These are phyloP conservation scores for Sophora flavescens DNA, from an alignment of 306 rosid genomes.

Conservation along the genomic window DNA sequence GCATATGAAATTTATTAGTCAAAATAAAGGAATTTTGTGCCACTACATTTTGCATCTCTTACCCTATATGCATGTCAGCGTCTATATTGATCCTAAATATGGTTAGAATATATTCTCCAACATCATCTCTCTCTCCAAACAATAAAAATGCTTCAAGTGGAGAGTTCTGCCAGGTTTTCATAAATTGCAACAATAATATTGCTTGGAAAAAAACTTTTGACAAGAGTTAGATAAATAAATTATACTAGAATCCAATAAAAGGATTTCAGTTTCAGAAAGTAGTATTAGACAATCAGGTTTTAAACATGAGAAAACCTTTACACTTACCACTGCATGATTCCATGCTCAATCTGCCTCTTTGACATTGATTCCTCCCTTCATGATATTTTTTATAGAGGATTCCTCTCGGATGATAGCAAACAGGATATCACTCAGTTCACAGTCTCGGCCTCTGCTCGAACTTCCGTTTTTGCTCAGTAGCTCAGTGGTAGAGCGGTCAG, in stretches of 20 bases:
- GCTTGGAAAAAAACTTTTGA: background rate
- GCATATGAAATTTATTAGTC: background rate
- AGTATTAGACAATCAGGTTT: background rate
- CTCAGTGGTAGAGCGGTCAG: too few species aligned
- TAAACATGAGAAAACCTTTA: background rate
- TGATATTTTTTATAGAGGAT: background rate
- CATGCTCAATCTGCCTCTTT: background rate
- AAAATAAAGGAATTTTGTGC: background rate
- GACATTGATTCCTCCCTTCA: background rate
- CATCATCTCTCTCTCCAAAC: background rate
- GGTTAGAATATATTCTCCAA: background rate
- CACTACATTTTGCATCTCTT: background rate
- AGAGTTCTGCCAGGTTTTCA: slow-evolving; percentile 10
- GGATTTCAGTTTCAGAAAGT: background rate
- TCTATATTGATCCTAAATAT: background rate
- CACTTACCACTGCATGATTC: background rate
- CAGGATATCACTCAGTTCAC: background rate
- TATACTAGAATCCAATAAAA: slow-evolving; percentile 1
- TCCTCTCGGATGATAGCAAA: background rate
- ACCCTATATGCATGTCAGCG: too few species aligned
- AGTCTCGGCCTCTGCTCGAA: background rate
- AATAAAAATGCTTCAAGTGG: background rate
- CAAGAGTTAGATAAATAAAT: background rate
- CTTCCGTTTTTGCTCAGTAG: too few species aligned
- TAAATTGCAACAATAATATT: background rate